These are phyloP conservation scores for Synura sp. DNA, from an alignment of 352 stramenopile genomes.

Conservation along the genomic window DNA sequence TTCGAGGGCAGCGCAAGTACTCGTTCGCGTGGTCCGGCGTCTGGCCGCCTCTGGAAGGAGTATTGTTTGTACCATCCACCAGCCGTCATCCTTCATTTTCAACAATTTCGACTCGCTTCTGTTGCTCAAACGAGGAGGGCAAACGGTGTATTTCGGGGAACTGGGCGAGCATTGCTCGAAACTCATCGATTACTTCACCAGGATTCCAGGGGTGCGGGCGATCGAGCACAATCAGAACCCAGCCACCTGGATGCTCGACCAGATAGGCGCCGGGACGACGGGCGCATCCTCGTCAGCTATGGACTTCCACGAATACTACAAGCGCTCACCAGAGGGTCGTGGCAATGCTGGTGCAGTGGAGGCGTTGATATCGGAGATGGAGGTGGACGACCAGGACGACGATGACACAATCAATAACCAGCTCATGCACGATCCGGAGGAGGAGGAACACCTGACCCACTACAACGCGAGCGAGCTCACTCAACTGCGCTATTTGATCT, in stretches of 20 bases:
- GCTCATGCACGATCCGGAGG: not conserved
- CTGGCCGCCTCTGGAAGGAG: conserved; percentile 75
- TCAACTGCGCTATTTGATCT: conserved; percentile 26
- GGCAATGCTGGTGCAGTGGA: conserved; percentile 44
- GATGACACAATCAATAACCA: conserved; percentile 49
- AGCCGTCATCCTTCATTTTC: conserved; percentile 67
- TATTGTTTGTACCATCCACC: conserved; percentile 77
- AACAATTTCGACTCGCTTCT: conserved; percentile 79
- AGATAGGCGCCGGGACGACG: conserved; percentile 63
- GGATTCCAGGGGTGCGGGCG: conserved; percentile 61
- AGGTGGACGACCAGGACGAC: not conserved
- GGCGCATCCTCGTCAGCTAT: not conserved
- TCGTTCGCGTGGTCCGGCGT: conserved; percentile 72
- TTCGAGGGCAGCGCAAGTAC: conserved; percentile 60
- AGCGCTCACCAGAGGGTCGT: not conserved
- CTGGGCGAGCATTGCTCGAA: conserved; percentile 67
- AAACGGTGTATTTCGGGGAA: conserved; percentile 79
- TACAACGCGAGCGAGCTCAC: not conserved
- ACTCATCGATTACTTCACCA: conserved; percentile 77
- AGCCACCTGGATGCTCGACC: conserved; percentile 76
- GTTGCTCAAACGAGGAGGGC: conserved; percentile 69
- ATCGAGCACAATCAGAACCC: conserved; percentile 74
- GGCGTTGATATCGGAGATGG: no score
- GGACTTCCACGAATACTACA: conserved; percentile 38
- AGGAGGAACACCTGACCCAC: no score